phyloP scores from a whole-genome alignment of 2,329 filamentous ascomycete genomes.

The Esteya vermicola region DNA sequence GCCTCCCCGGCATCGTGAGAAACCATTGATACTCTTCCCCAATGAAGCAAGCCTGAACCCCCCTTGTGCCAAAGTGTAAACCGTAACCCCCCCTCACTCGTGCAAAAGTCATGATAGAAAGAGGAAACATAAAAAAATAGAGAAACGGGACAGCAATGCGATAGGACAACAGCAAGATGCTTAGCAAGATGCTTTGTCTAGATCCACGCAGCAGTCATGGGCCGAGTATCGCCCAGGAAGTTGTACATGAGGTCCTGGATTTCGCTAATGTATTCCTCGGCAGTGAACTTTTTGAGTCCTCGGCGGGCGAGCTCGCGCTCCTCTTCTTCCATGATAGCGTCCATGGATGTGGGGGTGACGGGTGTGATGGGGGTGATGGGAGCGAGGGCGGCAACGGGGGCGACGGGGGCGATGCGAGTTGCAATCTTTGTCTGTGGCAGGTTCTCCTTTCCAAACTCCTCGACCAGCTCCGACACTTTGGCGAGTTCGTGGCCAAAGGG shows the following conservation, averaged over 20 bases:
- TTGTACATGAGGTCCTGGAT: constrained; percentile 54
- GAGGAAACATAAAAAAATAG: background rate
- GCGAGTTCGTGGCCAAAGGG: constrained; percentile 85
- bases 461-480: constrained; percentile 82
- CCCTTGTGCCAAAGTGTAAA: too few relatives aligned
- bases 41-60: too few relatives aligned
- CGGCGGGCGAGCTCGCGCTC: constrained; percentile 52
- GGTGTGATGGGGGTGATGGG: too few relatives aligned
- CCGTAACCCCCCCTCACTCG: too few relatives aligned
- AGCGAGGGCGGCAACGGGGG: too few relatives aligned
- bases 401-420: too few relatives aligned
- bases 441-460: constrained; percentile 59
- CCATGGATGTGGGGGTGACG: background rate
- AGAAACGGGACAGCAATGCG: too few relatives aligned
- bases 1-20: too few relatives aligned
- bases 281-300: constrained; percentile 59
- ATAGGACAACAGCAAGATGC: too few relatives aligned
- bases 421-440: constrained; percentile 2
- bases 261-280: constrained; percentile 73
- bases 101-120: background rate
- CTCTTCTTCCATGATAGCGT: constrained; percentile 50
- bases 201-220: constrained; percentile 31
- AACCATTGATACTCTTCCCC: too few relatives aligned
- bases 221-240: constrained; percentile 35
- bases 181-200: too few relatives aligned